A percentile compares a stretch with the other conserved stretches of the same genome.
Evolutionary conservation across 306 rosid species (phyloP).

Genomic region (Begonia loranthoides): DNA sequence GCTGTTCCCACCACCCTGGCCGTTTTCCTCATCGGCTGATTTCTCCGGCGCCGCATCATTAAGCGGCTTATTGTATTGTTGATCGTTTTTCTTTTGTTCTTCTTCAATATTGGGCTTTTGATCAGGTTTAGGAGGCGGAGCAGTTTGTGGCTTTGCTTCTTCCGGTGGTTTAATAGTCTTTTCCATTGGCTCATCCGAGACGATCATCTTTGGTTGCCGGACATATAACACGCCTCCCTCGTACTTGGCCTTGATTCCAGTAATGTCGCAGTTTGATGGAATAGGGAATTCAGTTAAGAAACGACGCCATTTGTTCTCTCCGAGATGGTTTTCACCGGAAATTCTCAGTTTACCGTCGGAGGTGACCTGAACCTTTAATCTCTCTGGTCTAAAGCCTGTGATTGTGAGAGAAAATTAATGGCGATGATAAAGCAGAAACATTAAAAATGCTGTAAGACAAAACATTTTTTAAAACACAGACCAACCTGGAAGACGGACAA

Average conservation of each 20-base stretch:
- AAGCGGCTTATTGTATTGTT: not conserved
- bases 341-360: slow-evolving; percentile 23
- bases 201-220: slow-evolving; percentile 26
- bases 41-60: not conserved
- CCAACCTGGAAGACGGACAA: slow-evolving; percentile 41
- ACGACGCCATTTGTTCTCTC: slow-evolving; percentile 29
- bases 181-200: not conserved
- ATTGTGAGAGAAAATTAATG: not conserved
- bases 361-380: slow-evolving; percentile 39
- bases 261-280: slow-evolving; percentile 23
- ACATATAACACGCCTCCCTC: slow-evolving; percentile 29
- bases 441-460: no score
- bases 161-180: not conserved
- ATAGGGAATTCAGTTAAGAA: slow-evolving; percentile 36
- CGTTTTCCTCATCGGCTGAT: not conserved
- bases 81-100: slow-evolving; percentile 1
- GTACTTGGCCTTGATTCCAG: slow-evolving; percentile 34
- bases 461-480: not conserved
- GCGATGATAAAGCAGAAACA: not conserved
- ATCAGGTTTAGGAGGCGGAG: not conserved
- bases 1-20: not conserved
- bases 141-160: slow-evolving; percentile 2
- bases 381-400: slow-evolving; percentile 46
- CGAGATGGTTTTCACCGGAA: slow-evolving; percentile 24
- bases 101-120: not conserved